These are phyloP conservation scores for Elsinoe necatrix DNA, from an alignment of 2,329 filamentous ascomycete genomes.

Conservation along the genomic window DNA sequence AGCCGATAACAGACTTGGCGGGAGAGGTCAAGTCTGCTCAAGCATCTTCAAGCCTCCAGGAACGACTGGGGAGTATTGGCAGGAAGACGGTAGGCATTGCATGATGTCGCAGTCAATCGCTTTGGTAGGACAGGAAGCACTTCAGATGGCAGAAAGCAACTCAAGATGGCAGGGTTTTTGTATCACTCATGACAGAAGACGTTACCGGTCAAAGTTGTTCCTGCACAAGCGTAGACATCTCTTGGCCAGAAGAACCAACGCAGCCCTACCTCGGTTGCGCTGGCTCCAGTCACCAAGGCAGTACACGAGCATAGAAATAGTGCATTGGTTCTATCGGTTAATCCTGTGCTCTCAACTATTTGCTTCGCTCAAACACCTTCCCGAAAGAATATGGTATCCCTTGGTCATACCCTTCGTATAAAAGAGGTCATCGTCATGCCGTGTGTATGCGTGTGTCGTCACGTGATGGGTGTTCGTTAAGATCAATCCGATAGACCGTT, in stretches of 20 bases:
- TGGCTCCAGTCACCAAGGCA: background rate
- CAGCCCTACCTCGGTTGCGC: background rate
- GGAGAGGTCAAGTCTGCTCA: background rate
- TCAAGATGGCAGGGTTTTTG: too few species aligned
- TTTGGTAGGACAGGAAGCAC: background rate
- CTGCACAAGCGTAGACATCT: background rate
- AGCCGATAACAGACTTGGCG: constrained; percentile 8
- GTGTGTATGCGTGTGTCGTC: background rate
- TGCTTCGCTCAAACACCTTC: constrained; percentile 3
- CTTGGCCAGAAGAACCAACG: background rate
- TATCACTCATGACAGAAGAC: too few species aligned
- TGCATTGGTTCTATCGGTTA: background rate
- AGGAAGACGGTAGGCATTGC: too few species aligned
- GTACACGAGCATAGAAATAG: background rate
- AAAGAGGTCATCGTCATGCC: background rate
- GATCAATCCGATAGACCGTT: constrained; percentile 5
- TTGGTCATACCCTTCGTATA: background rate
- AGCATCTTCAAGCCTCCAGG: constrained; percentile 11
- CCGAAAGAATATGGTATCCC: constrained; percentile 9
- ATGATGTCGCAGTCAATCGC: background rate
- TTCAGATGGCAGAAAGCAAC: too few species aligned
- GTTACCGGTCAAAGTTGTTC: background rate
- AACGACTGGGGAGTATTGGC: constrained; percentile 1
- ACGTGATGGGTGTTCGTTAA: background rate
- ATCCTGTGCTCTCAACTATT: constrained; percentile 9